phyloP scores from a whole-genome alignment of 2,329 filamentous ascomycete genomes.

The Hortaea sp. region DNA sequence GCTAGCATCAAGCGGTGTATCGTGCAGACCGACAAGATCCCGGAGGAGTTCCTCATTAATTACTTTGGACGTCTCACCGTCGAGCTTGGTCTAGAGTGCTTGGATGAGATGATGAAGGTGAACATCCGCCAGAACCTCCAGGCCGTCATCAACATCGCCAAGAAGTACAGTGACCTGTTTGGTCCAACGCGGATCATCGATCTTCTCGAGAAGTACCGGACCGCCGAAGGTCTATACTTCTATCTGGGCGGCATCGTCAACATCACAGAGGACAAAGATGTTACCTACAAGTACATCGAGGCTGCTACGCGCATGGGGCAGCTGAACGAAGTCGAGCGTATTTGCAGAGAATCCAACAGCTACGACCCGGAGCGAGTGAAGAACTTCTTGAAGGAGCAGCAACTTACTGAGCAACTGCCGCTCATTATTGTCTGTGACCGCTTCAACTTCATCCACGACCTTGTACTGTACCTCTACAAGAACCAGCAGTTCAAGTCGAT shows the following conservation, averaged over 20 bases:
- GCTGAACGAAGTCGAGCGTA: conserved; percentile 90
- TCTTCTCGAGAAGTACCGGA: conserved; percentile 95
- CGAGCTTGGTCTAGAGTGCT: conserved; percentile 84
- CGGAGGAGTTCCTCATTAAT: conserved; percentile 78
- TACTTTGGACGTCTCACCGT: conserved; percentile 94
- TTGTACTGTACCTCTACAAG: conserved; percentile 95
- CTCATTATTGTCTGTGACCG: conserved; percentile 97
- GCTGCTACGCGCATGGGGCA: conserved; percentile 89
- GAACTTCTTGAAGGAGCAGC: conserved; percentile 98
- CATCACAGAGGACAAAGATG: conserved; percentile 85
- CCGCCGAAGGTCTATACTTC: conserved; percentile 92
- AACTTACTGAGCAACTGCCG: conserved; percentile 81
- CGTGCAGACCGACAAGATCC: conserved; percentile 77
- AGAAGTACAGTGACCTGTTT: conserved; percentile 94
- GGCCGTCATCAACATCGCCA: conserved; percentile 87
- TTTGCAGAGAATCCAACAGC: conserved; percentile 70
- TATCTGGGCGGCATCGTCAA: conserved; percentile 98
- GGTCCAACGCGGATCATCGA: conserved; percentile 82
- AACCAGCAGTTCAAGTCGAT: conserved; percentile 99
- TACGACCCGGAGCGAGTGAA: conserved; percentile 83
- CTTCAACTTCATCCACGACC: conserved; percentile 97
- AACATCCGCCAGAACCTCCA: conserved; percentile 98
- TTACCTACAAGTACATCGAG: conserved; percentile 99
- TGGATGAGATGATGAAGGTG: conserved; percentile 90
- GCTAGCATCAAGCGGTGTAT: conserved; percentile 82